phyloP scores from a whole-genome alignment of 768 basidiomycete genomes.

The Xanthoconium stramineum region DNA sequence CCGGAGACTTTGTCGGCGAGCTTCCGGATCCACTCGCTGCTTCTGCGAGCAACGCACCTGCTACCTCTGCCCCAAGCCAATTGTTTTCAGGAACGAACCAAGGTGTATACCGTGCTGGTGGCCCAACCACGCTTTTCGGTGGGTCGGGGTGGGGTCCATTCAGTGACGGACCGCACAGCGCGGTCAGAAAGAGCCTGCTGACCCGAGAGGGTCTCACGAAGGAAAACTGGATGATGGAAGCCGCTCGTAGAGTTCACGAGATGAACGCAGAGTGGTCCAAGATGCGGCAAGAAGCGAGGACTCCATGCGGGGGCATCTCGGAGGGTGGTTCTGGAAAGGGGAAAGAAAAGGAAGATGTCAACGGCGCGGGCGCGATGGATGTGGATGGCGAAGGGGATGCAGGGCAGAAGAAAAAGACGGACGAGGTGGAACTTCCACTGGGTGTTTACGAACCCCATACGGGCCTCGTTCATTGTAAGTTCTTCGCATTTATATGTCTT shows the following conservation, averaged over 20 bases:
- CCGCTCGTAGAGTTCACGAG: conserved; percentile 62
- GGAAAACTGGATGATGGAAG: conserved; percentile 91
- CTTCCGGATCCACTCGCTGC: conserved; percentile 69
- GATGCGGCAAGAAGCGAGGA: conserved; percentile 53
- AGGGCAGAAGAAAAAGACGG: conserved; percentile 27
- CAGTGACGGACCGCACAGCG: conserved; percentile 82
- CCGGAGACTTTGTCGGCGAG: conserved; percentile 81
- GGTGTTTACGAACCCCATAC: conserved; percentile 86
- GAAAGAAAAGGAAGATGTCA: conserved; percentile 31
- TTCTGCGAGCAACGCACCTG: conserved; percentile 41
- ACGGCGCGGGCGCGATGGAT: conserved; percentile 29
- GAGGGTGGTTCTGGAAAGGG: conserved; percentile 34
- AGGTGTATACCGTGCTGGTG: conserved; percentile 88
- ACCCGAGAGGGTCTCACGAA: conserved; percentile 77
- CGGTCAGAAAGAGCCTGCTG: conserved; percentile 76
- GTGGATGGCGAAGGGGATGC: conserved; percentile 27
- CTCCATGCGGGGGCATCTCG: conserved; percentile 47
- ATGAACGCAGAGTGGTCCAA: conserved; percentile 62
- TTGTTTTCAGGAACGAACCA: conserved; percentile 43
- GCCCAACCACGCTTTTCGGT: conserved; percentile 91
- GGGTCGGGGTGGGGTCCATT: conserved; percentile 81
- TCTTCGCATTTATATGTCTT: conserved; percentile 11
- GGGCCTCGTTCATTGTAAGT: conserved; percentile 69
- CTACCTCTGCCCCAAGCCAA: conserved; percentile 27
- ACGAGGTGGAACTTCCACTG: conserved; percentile 41